Evolutionary conservation across 352 stramenopile species (phyloP).

Genomic region (Pilasporangium apinafurcum): DNA sequence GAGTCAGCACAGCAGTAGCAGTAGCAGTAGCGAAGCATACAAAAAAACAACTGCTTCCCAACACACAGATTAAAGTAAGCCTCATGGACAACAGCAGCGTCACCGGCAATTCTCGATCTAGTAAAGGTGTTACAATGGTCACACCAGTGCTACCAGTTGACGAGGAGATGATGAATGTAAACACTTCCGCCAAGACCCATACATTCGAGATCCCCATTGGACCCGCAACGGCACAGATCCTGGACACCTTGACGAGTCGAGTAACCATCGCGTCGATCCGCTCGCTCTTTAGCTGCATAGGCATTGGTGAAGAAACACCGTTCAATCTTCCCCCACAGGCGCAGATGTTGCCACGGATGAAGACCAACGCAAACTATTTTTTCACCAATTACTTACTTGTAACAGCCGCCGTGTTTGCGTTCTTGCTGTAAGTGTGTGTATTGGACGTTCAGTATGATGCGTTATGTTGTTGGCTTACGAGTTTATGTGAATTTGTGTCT

Average conservation of each 20-base stretch:
- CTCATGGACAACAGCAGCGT: conserved; percentile 10
- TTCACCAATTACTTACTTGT: conserved; percentile 71
- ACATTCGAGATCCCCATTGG: conserved; percentile 13
- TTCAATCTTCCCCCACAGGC: conserved; percentile 49
- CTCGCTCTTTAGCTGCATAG: conserved; percentile 56
- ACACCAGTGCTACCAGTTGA: too few species aligned
- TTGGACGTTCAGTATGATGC: not conserved
- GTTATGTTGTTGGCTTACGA: not conserved
- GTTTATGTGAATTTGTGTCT: not conserved
- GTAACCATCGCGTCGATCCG: conserved; percentile 38
- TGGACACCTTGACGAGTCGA: conserved; percentile 34
- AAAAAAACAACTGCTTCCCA: too few species aligned
- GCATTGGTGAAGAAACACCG: conserved; percentile 49
- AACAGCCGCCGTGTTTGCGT: conserved; percentile 49
- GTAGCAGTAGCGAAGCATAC: too few species aligned
- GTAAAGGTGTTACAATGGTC: too few species aligned
- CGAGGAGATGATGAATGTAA: conserved; percentile 1
- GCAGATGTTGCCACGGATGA: conserved; percentile 44
- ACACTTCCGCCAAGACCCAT: not conserved
- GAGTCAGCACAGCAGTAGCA: too few species aligned
- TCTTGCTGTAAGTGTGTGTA: conserved; percentile 33
- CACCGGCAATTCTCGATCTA: too few species aligned
- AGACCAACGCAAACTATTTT: conserved; percentile 66
- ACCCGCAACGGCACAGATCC: conserved; percentile 18
- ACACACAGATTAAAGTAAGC: not conserved